Evolutionary conservation across 2,329 filamentous ascomycete species (phyloP), one percentile per base, ranked within the genome.

Genomic region (Nemania sp.): DNA sequence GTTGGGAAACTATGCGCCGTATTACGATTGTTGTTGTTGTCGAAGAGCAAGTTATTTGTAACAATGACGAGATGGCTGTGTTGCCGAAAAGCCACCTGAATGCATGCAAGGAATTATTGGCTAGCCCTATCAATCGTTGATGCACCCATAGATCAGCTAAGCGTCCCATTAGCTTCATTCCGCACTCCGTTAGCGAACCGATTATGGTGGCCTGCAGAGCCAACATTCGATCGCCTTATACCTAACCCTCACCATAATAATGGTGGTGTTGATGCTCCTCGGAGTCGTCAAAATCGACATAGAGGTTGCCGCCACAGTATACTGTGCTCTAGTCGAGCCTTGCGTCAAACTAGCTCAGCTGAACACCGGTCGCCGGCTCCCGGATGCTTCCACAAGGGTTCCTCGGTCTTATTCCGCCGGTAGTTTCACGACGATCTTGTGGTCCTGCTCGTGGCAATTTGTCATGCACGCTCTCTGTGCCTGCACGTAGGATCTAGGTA

Each of bases 391-490:
- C 59, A 67, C 53, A 51, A 55, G 58, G 52, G 63, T 52, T 45
- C 32, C 22, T 49, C 45, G n/a, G 56, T 24, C 56, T 29, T 29
- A 22, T 65, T 61, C 62, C 52, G 47, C 66, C 41, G 43, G 57
- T 56, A 49, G 41, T 62, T 52, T 32, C 11, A 64, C 18, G 43
- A 15, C 35, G 15, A 41, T 53, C 52, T 61, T 43, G 38, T 62
- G 60, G 59, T 57, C 24, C 13, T 47, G 49, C 61, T 64, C 65
- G 61, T 67, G 62, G 66, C 62, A 57, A 68, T 68, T 68, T 66
- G 66, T 68, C 66, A 68, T n/a, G 15, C n/a, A n/a, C n/a, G 22
- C 8, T n/a, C 10, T 20, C 55, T 61, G 18, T 22, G n/a, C 10
- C 43, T 24, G 10, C 60, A 45, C 24, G 43, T 2, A 52, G 43